Percentiles rank a stretch among this genome's conserved stretches.
Evolutionary conservation across 2,329 filamentous ascomycete species (phyloP).

Genomic region (Beauveria sp.): DNA sequence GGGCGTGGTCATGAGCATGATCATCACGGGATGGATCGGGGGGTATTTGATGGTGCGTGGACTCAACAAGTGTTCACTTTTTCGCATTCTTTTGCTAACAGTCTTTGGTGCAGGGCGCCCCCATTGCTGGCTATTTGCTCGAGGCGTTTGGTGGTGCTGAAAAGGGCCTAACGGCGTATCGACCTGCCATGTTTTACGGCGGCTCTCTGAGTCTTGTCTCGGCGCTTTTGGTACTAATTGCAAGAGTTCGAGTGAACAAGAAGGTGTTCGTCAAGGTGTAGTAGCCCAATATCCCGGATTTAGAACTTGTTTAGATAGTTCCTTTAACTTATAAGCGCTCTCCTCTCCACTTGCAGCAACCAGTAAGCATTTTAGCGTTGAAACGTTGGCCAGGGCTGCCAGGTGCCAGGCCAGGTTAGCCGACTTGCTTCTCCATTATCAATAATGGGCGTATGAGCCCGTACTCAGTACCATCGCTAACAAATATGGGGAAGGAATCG

Average conservation of each 20-base stretch:
- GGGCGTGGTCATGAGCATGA: conserved; percentile 53
- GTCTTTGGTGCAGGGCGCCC: conserved; percentile 33
- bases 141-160: conserved; percentile 45
- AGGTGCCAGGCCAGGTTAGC: no score
- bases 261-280: conserved; percentile 23
- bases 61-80: no score
- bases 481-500: no score
- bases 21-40: conserved; percentile 51
- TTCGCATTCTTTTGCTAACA: background rate
- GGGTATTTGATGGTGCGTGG: conserved; percentile 48
- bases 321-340: no score
- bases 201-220: conserved; percentile 43
- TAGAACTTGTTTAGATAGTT: no score
- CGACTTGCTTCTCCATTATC: no score
- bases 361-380: no score
- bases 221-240: conserved; percentile 32
- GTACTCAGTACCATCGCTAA: no score
- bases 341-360: no score
- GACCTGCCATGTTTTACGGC: conserved; percentile 55
- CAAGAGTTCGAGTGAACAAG: conserved; percentile 35
- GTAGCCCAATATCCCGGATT: background rate
- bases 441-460: no score
- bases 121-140: conserved; percentile 53
- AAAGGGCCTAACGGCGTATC: conserved; percentile 42
- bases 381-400: no score